Conservation (phyloP, 2,329 filamentous ascomycete genomes). For the Biscogniauxia mediterranea region DNA sequence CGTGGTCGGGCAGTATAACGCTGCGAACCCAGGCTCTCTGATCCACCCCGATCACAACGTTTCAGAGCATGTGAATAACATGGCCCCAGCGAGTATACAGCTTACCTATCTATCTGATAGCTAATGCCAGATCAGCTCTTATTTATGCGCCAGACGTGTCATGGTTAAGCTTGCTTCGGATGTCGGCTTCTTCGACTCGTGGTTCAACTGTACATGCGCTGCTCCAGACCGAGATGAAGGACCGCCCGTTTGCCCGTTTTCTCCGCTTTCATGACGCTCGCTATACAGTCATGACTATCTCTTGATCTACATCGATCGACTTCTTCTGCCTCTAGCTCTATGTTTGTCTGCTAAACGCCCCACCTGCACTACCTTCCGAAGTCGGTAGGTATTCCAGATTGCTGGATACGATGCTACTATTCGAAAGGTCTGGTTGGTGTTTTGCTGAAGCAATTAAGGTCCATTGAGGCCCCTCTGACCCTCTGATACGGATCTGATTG, state of each 20-base stretch:
- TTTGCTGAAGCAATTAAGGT: slow-evolving; percentile 20
- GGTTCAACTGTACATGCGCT: not conserved
- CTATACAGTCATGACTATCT: slow-evolving; percentile 10
- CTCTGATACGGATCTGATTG: not conserved
- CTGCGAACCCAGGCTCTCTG: not conserved
- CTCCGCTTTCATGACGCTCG: not conserved
- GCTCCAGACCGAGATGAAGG: not conserved
- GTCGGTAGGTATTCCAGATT: slow-evolving; percentile 23
- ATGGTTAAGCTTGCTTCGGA: not conserved
- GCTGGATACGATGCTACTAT: slow-evolving; percentile 12
- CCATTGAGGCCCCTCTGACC: slow-evolving; percentile 4
- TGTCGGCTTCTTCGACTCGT: not conserved
- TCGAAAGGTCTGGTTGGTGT: slow-evolving; percentile 17
- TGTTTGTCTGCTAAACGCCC: slow-evolving; percentile 23
- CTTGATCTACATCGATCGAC: slow-evolving; percentile 18
- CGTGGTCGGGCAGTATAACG: slow-evolving; percentile 10
- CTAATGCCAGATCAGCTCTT: not conserved
- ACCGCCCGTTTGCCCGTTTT: not conserved
- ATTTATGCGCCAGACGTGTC: not conserved
- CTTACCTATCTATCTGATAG: too few species aligned
- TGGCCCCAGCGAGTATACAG: not conserved
- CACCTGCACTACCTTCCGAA: slow-evolving; percentile 26
- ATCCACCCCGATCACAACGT: not conserved
- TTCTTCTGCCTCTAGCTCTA: slow-evolving; percentile 14
- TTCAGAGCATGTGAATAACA: not conserved